Evolutionary conservation across 2,329 filamentous ascomycete species (phyloP).

Genomic region (Stachybotrys chlorohalonatus): DNA sequence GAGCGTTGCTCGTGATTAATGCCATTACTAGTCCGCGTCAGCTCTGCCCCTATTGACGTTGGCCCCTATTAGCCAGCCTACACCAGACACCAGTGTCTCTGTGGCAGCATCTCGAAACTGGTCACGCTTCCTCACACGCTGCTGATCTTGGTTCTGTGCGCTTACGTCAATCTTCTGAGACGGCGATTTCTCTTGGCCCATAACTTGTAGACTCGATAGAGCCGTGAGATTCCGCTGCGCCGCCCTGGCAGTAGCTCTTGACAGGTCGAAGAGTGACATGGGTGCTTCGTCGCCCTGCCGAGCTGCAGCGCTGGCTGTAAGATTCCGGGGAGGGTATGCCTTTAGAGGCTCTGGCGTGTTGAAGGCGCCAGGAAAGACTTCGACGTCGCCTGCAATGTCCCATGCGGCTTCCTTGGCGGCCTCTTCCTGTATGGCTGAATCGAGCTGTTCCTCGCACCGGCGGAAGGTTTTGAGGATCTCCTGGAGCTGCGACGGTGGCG

Average conservation of each 20-base stretch:
- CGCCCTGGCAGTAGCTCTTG: slow-evolving; percentile 48
- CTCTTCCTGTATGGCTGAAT: slow-evolving; percentile 56
- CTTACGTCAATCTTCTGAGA: slow-evolving; percentile 14
- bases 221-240: slow-evolving; percentile 50
- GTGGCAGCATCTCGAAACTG: slow-evolving; percentile 58
- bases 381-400: slow-evolving; percentile 55
- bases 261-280: slow-evolving; percentile 57
- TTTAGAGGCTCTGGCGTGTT: slow-evolving; percentile 18
- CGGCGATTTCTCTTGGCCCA: slow-evolving; percentile 10
- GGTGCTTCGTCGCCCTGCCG: slow-evolving; percentile 44
- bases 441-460: slow-evolving; percentile 69
- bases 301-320: slow-evolving; percentile 22
- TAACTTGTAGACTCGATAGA: slow-evolving; percentile 39
- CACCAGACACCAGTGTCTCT: slow-evolving; percentile 56
- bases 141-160: slow-evolving; percentile 16
- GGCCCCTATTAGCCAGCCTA: slow-evolving; percentile 61
- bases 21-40: background rate
- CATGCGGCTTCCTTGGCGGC: slow-evolving; percentile 60
- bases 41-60: slow-evolving; percentile 15
- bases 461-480: slow-evolving; percentile 70
- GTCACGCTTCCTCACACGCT: slow-evolving; percentile 59
- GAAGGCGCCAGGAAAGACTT: slow-evolving; percentile 48
- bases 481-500: slow-evolving; percentile 59
- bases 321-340: slow-evolving; percentile 19
- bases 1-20: background rate